A percentile compares a stretch with the other conserved stretches of the same genome.
Evolutionary conservation across 1,139 yeast species (phyloP).

Genomic region (Barnettozyma hawaiiensis): DNA sequence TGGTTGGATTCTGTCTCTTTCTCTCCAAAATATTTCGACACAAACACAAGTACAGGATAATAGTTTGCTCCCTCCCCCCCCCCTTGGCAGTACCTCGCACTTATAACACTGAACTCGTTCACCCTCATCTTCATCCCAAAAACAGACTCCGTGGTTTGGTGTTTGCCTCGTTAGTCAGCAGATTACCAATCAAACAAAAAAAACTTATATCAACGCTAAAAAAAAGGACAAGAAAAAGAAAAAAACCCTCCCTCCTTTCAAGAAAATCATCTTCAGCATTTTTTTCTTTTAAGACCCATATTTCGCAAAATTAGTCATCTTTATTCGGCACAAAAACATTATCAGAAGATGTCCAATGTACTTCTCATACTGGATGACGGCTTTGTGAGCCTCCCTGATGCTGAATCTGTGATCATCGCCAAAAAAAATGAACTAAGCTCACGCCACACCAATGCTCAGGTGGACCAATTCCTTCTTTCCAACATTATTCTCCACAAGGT

Average conservation of each 20-base stretch:
- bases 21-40: too few species aligned
- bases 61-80: too few species aligned
- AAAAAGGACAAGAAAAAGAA: neutral
- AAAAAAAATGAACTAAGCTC: constrained; percentile 17
- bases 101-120: too few species aligned
- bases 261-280: neutral
- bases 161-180: neutral
- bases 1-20: too few species aligned
- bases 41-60: too few species aligned
- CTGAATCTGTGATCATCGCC: constrained; percentile 16
- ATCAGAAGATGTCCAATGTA: constrained; percentile 19
- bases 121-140: too few species aligned
- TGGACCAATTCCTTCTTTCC: constrained; percentile 24
- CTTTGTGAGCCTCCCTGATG: constrained; percentile 22
- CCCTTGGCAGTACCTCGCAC: too few species aligned
- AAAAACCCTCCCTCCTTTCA: neutral
- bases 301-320: too few species aligned
- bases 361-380: constrained; percentile 22
- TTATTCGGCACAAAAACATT: too few species aligned
- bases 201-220: too few species aligned
- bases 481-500: constrained; percentile 23
- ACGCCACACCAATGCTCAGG: constrained; percentile 11
- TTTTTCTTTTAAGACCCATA: too few species aligned
- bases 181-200: neutral
- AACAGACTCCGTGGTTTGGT: too few species aligned